phyloP scores from a whole-genome alignment of 2,329 filamentous ascomycete species.

The Lizonia empirigonia region DNA sequence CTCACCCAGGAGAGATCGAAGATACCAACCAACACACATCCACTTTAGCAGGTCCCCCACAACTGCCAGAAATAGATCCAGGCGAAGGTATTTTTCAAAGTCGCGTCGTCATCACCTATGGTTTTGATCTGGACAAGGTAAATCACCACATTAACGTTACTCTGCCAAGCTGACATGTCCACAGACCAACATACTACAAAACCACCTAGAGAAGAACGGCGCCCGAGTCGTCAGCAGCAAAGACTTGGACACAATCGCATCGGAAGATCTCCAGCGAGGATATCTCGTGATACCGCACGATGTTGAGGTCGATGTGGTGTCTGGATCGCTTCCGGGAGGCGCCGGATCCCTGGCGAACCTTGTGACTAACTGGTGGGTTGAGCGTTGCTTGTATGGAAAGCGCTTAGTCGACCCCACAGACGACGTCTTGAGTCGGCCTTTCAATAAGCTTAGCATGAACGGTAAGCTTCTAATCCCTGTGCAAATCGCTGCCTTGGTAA shows the following conservation, averaged over 20 bases:
- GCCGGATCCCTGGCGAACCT: constrained; percentile 43
- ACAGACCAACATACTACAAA: constrained; percentile 42
- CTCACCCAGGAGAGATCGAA: not conserved
- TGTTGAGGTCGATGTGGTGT: constrained; percentile 42
- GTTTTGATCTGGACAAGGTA: constrained; percentile 53
- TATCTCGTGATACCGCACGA: constrained; percentile 56
- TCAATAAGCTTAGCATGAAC: constrained; percentile 70
- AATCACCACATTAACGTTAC: constrained; percentile 6
- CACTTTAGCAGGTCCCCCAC: not conserved
- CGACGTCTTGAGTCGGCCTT: constrained; percentile 77
- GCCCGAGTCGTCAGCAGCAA: constrained; percentile 38
- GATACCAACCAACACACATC: not conserved
- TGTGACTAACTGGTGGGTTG: constrained; percentile 92
- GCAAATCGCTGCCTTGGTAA: constrained; percentile 8
- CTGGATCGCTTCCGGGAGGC: constrained; percentile 35
- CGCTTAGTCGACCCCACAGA: constrained; percentile 69
- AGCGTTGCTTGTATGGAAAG: constrained; percentile 82
- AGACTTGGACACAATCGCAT: constrained; percentile 32
- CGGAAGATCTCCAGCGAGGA: constrained; percentile 38
- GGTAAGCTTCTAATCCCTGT: constrained; percentile 43
- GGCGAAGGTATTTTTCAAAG: constrained; percentile 51
- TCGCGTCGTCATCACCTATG: constrained; percentile 50
- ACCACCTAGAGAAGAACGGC: constrained; percentile 44
- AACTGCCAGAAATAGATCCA: constrained; percentile 1
- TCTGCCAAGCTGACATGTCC: constrained; percentile 25